Base-by-base conservation (phyloP, 306 rosid species). In the Astragalus glycyphyllos region DNA sequence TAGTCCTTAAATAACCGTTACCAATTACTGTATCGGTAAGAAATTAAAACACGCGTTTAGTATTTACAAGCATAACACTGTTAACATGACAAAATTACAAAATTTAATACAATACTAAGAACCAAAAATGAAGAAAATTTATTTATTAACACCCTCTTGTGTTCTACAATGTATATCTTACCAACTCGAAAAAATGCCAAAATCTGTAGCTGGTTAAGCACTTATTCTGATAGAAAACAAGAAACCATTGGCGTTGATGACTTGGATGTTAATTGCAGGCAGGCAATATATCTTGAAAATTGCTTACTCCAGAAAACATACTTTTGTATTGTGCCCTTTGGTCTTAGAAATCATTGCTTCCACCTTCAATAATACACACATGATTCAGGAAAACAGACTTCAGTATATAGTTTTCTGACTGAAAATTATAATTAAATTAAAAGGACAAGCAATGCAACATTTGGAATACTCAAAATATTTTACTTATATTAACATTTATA, bases 121-220 rank as follows among this genome's bases (percentile, higher is more conserved):
- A 65, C 5, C 9, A 57, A 74, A 69, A 71, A 4, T 42, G 47
- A 58, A 20, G 59, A 71, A 59, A 6, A 11, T 23, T 47, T 6
- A 68, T 62, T 56, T 38, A 68, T 68, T 14, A 63, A 63, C 56
- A 81, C 17, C 69, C 60, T 55, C 37, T 56, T 47, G n/a, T 48
- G 53, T 56, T 77, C 40, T 62, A 65, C 80, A 54, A 46, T 66
- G 14, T 41, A 58, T 68, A 63, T 31, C 65, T 35, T 23, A 12
- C 72, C 51, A 72, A 62, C 76, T 72, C 53, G 4, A 71, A 77
- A 68, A 46, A 77, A 81, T 73, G 77, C 17, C 80, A 62, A 68
- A 81, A 81, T 76, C 69, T 71, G 47, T 12, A 48, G 50, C 71
- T 58, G 47, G 41, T 31, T 20, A 48, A 41, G 31, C 68, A 40